phyloP scores from a whole-genome alignment of 225 moss, liverwort and hornwort genomes.

The Marchantia paleacea region DNA sequence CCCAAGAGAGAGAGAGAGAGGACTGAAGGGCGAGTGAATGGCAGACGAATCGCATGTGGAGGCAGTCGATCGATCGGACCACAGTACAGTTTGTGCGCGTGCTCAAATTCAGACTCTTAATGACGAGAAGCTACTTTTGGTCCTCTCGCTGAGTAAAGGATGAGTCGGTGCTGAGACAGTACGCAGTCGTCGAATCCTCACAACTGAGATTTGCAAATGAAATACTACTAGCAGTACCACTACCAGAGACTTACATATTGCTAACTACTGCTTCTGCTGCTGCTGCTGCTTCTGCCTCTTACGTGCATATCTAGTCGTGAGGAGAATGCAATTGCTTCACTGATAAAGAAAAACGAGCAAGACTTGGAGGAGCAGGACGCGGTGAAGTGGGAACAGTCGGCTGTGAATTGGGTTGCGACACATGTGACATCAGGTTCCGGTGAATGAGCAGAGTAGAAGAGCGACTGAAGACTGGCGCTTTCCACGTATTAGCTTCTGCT shows the following conservation, averaged over 20 bases:
- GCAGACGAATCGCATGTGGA: background rate
- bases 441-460: background rate
- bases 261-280: too few relatives aligned
- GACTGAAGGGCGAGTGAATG: background rate
- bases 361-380: background rate
- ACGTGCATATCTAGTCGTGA: background rate
- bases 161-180: background rate
- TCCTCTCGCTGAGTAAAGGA: background rate
- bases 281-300: too few relatives aligned
- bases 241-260: too few relatives aligned
- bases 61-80: background rate
- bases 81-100: background rate
- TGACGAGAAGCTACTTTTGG: conserved; percentile 3
- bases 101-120: background rate
- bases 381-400: background rate
- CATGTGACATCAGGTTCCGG: background rate
- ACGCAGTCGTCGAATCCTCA: background rate
- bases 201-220: too few relatives aligned
- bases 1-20: background rate
- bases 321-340: background rate
- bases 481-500: background rate
- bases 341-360: background rate
- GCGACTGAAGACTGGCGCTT: background rate
- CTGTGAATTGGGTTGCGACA: too few relatives aligned
- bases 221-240: too few relatives aligned